Base-by-base conservation (phyloP, 441 rosid species). In the Croton setiger region DNA sequence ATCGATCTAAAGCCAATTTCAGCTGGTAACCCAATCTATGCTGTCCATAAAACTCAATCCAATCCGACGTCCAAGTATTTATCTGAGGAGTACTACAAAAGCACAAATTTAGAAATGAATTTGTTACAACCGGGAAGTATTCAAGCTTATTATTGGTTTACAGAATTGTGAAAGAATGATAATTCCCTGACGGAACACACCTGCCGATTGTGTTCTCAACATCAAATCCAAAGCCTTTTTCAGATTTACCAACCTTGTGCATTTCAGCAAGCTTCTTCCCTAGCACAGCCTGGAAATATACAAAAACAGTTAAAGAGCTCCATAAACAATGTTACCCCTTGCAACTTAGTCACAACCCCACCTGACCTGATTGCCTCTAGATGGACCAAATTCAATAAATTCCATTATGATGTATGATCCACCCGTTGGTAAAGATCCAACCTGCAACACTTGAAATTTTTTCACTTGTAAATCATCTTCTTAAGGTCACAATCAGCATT, bases 321-420 rank as follows among this genome's bases (percentile, higher is more conserved):
- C 63, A 15, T 39, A 41, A 23, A 43, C 52, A 64, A 64, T 67
- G 59, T 63, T 27, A 27, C 31, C 31, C 31, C 31, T 27, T n/a
- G n/a, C 41, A 66, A 57, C 33, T 15, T 66, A 57, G 52, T 37
- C 45, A 60, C 31, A 27, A 27, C 31, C 43, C 63, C 73, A 93
- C 98, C 89, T 93, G 98, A 93, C 98, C 89, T 93, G 98, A 73
- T 83, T 71, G 64, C 92, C 87, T 80, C 96, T 83, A 45, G 93
- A 86, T 52, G 81, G 80, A 54, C 96, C 92, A 55, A 93, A 89
- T 58, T 91, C 88, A 54, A 93, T 78, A 69, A 86, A 93, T 64
- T 91, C 98, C 97, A 89, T 91, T 13, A 93, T 86, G 69, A 93
- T 91, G 71, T 77, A 93, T 13, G 98, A 91, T 73, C 98, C 97